Evolutionary conservation across 2,329 filamentous ascomycete species (phyloP).

Genomic region (Ophiostoma tasmaniense): DNA sequence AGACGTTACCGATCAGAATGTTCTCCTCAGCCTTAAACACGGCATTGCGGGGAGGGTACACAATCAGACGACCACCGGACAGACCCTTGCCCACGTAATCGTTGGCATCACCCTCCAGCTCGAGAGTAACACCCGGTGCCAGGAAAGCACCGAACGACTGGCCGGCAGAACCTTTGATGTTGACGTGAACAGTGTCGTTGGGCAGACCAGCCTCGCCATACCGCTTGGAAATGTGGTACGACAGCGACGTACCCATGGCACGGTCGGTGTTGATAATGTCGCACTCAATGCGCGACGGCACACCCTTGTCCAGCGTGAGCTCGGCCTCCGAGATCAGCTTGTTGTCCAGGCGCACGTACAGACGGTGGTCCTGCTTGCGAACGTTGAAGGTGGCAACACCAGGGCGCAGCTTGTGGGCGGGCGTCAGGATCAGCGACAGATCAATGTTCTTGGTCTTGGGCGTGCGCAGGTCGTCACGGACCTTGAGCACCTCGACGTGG

Average conservation of each 20-base stretch:
- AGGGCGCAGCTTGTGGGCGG: constrained; percentile 89
- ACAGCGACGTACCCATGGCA: constrained; percentile 84
- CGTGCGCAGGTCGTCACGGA: constrained; percentile 73
- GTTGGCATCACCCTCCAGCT: constrained; percentile 92
- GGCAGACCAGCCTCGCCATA: constrained; percentile 85
- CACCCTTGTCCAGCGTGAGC: constrained; percentile 84
- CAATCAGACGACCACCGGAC: constrained; percentile 83
- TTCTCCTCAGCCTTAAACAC: constrained; percentile 97
- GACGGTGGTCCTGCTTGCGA: constrained; percentile 90
- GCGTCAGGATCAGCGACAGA: constrained; percentile 82
- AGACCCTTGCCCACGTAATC: constrained; percentile 96
- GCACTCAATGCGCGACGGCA: constrained; percentile 88
- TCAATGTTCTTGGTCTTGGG: constrained; percentile 90
- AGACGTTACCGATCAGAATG: constrained; percentile 86
- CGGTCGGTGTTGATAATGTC: constrained; percentile 96
- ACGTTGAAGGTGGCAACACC: constrained; percentile 96
- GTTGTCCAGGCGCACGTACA: constrained; percentile 90
- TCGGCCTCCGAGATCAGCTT: constrained; percentile 95
- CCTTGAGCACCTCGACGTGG: constrained; percentile 74
- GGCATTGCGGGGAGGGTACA: constrained; percentile 84
- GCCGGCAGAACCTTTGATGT: constrained; percentile 91
- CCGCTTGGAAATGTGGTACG: constrained; percentile 89
- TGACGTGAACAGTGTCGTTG: constrained; percentile 88
- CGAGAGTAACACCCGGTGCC: constrained; percentile 84
- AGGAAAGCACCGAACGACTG: constrained; percentile 95